Evolutionary conservation across 768 basidiomycete genomes (phyloP).

Genomic region (Lentinus tigrinus): DNA sequence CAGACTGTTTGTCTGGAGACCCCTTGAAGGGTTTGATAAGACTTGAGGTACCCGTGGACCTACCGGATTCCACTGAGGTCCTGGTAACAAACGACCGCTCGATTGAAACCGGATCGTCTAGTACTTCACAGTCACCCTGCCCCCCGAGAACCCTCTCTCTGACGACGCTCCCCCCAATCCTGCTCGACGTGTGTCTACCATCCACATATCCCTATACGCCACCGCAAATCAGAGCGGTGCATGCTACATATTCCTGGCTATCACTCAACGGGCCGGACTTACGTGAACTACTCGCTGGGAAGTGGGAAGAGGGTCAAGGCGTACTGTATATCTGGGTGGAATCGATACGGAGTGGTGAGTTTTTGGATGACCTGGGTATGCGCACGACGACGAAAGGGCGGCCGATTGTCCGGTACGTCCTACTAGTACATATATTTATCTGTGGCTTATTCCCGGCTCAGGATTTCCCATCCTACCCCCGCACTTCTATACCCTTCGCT

Average conservation of each 20-base stretch:
- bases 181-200: slow-evolving; percentile 58
- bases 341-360: slow-evolving; percentile 65
- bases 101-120: slow-evolving; percentile 9
- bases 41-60: slow-evolving; percentile 67
- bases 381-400: slow-evolving; percentile 28
- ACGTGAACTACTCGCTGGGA: slow-evolving; percentile 40
- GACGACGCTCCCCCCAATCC: slow-evolving; percentile 60
- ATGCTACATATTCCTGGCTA: slow-evolving; percentile 61
- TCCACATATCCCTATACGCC: slow-evolving; percentile 42
- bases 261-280: slow-evolving; percentile 34
- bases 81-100: slow-evolving; percentile 32
- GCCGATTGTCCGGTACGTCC: slow-evolving; percentile 38
- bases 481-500: slow-evolving; percentile 49
- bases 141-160: slow-evolving; percentile 33
- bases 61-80: slow-evolving; percentile 43
- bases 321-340: slow-evolving; percentile 74
- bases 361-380: slow-evolving; percentile 49
- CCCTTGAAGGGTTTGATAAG: slow-evolving; percentile 40
- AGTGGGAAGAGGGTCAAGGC: slow-evolving; percentile 62
- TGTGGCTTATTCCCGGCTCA: slow-evolving; percentile 24
- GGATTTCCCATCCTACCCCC: slow-evolving; percentile 59
- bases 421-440: too few species aligned
- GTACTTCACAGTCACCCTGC: background rate
- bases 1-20: slow-evolving; percentile 57
- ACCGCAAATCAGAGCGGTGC: slow-evolving; percentile 54